Evolutionary conservation across 1,284 basidiomycete genomes (phyloP).

Genomic region (Rhodotorula glutinis): DNA sequence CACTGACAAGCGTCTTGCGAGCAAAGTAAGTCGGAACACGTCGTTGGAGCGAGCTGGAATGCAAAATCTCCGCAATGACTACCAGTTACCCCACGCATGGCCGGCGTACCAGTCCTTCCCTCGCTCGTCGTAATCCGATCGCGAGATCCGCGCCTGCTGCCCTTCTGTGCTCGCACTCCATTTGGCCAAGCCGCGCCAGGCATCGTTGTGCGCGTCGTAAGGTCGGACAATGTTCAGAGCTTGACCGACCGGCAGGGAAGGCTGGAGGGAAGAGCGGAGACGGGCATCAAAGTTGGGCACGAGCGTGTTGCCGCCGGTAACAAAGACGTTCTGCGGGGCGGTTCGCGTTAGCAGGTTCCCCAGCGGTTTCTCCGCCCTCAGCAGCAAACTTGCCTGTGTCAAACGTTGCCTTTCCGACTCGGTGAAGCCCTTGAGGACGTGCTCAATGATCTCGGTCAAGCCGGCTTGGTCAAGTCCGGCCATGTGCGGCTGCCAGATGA

Average conservation of each 20-base stretch:
- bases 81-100: slow-evolving; percentile 52
- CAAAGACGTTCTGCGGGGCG: slow-evolving; percentile 72
- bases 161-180: slow-evolving; percentile 56
- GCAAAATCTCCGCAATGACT: background rate
- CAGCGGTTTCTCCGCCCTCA: too few relatives aligned
- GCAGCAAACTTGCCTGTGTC: slow-evolving; percentile 56
- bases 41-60: too few relatives aligned
- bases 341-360: too few relatives aligned
- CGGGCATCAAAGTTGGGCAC: slow-evolving; percentile 69
- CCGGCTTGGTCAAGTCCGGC: slow-evolving; percentile 95
- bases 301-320: slow-evolving; percentile 77
- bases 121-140: slow-evolving; percentile 83
- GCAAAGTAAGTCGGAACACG: too few relatives aligned
- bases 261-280: slow-evolving; percentile 67
- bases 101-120: slow-evolving; percentile 70
- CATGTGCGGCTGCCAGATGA: slow-evolving; percentile 88
- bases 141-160: slow-evolving; percentile 60
- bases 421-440: slow-evolving; percentile 75
- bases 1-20: too few relatives aligned
- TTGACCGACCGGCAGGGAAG: slow-evolving; percentile 76
- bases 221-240: slow-evolving; percentile 60
- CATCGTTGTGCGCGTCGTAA: slow-evolving; percentile 59
- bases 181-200: slow-evolving; percentile 88
- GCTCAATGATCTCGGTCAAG: slow-evolving; percentile 82
- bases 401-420: slow-evolving; percentile 63